Evolutionary conservation across 2,329 filamentous ascomycete species (phyloP).

Genomic region (Achaetomium macrosporum): DNA sequence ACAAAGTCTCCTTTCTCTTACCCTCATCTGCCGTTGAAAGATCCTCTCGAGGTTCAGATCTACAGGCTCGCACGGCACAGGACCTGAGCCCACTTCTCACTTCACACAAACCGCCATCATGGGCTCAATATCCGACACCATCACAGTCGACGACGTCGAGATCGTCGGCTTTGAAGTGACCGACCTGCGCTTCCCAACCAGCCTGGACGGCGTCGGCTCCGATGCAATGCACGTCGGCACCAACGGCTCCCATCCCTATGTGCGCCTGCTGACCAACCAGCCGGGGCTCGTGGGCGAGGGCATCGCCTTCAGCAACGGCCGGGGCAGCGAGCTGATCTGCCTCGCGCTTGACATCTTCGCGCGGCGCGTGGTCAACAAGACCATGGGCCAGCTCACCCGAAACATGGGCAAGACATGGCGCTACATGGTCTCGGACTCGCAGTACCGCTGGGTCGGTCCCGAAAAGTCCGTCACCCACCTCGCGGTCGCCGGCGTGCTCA

Average conservation of each 20-base stretch:
- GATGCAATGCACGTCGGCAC: conserved; percentile 95
- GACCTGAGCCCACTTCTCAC: neutral
- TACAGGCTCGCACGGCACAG: too few relatives aligned
- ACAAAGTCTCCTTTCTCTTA: too few relatives aligned
- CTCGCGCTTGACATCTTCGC: conserved; percentile 73
- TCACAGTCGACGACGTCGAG: conserved; percentile 7
- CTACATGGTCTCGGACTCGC: conserved; percentile 82
- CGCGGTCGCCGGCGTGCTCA: conserved; percentile 80
- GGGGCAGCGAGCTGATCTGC: conserved; percentile 90
- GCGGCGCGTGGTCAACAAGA: conserved; percentile 67
- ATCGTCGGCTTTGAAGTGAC: conserved; percentile 4
- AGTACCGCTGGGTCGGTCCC: conserved; percentile 88
- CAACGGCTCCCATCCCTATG: conserved; percentile 85
- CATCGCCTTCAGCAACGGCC: conserved; percentile 83
- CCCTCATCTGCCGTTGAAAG: too few relatives aligned
- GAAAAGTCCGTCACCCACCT: conserved; percentile 94
- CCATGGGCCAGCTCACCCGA: conserved; percentile 67
- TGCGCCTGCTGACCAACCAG: conserved; percentile 77
- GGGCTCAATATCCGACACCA: neutral
- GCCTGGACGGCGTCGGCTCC: conserved; percentile 89
- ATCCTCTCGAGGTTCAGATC: too few relatives aligned
- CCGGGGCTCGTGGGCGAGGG: conserved; percentile 66
- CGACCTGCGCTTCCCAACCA: conserved; percentile 81
- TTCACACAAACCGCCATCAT: neutral
- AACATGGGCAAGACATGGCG: conserved; percentile 80